Evolutionary conservation across 1,284 basidiomycete genomes (phyloP).

Genomic region (Pisolithus thermaeus): DNA sequence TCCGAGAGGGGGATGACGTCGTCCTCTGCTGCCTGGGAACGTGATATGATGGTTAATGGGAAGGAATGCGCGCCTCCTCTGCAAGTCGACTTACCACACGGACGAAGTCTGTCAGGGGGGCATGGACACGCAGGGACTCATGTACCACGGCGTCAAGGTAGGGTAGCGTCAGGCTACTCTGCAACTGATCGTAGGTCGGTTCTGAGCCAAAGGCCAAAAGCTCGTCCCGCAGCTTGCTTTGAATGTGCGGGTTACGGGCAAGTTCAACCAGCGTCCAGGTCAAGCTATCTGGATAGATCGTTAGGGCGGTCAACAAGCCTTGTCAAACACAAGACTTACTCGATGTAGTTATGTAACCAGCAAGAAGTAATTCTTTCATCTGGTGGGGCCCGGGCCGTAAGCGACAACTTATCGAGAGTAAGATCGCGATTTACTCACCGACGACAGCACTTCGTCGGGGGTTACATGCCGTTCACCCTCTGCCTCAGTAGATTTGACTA

Average conservation of each 20-base stretch:
- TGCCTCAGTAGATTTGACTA: too few relatives aligned
- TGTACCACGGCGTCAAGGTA: conserved; percentile 31
- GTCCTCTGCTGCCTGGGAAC: conserved; percentile 39
- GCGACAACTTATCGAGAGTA: background rate
- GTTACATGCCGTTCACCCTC: too few relatives aligned
- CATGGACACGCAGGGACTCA: conserved; percentile 15
- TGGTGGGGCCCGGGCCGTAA: background rate
- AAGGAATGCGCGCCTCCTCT: too few relatives aligned
- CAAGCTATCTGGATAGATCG: background rate
- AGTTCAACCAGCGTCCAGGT: conserved; percentile 22
- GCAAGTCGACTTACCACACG: conserved; percentile 22
- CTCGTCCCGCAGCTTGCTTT: conserved; percentile 38
- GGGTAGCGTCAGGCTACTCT: conserved; percentile 26
- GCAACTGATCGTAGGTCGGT: conserved; percentile 31
- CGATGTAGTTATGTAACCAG: too few relatives aligned
- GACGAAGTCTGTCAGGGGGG: conserved; percentile 5
- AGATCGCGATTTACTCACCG: too few relatives aligned
- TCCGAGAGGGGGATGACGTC: conserved; percentile 46
- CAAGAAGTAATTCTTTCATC: too few relatives aligned
- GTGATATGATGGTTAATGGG: background rate
- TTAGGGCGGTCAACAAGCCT: conserved; percentile 4
- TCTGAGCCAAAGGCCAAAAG: conserved; percentile 26
- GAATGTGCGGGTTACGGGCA: conserved; percentile 21
- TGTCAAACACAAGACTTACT: too few relatives aligned
- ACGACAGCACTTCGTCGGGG: too few relatives aligned